phyloP scores from a whole-genome alignment of 2,329 filamentous ascomycete genomes.

The Pyrenophora teres region DNA sequence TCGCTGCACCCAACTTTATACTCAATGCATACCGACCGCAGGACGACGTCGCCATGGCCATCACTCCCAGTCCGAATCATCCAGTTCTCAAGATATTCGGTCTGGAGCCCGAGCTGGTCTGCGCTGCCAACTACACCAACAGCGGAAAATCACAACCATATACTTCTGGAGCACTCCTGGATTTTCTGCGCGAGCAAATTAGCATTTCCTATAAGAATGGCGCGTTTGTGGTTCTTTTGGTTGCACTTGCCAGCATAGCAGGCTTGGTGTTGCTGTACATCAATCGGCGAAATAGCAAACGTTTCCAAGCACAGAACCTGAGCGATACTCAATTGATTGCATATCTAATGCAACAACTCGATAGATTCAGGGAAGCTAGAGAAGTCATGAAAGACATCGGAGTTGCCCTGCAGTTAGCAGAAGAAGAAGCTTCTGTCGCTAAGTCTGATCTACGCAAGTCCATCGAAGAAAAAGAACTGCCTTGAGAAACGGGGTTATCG shows the following conservation, averaged over 20 bases:
- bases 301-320: background rate
- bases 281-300: background rate
- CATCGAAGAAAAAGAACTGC: background rate
- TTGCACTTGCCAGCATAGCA: background rate
- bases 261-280: background rate
- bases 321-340: background rate
- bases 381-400: background rate
- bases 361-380: background rate
- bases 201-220: no score
- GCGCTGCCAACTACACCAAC: background rate
- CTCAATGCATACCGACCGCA: background rate
- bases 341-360: background rate
- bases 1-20: background rate
- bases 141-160: background rate
- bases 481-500: background rate
- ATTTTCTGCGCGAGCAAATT: background rate
- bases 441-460: background rate
- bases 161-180: background rate
- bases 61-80: background rate
- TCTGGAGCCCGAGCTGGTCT: background rate
- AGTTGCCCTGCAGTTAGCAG: background rate
- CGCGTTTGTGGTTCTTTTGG: no score
- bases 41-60: background rate
- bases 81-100: background rate
- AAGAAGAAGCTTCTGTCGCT: background rate